A percentile compares a stretch with the other conserved stretches of the same genome.
Evolutionary conservation across 768 basidiomycete genomes (phyloP).

Genomic region (Trametes cubensis): DNA sequence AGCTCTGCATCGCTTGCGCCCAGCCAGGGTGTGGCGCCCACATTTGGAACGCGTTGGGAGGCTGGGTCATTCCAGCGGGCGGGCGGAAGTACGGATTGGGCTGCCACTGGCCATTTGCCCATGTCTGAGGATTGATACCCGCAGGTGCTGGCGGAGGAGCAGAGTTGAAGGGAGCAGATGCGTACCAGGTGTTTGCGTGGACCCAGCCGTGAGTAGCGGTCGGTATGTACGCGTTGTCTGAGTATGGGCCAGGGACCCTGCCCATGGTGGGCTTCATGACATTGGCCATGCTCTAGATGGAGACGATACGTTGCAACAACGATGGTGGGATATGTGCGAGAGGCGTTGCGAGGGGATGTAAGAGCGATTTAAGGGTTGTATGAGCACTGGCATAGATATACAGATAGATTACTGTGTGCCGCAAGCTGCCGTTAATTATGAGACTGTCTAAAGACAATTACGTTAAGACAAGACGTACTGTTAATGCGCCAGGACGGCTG

Average conservation of each 20-base stretch:
- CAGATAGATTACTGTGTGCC: conserved; percentile 13
- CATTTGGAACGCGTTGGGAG: conserved; percentile 11
- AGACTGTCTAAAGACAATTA: background rate
- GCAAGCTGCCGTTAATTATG: background rate
- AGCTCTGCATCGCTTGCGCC: conserved; percentile 32
- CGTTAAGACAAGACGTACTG: conserved; percentile 1
- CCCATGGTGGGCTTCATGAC: conserved; percentile 17
- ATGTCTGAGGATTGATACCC: conserved; percentile 47
- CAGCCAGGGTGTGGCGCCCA: conserved; percentile 36
- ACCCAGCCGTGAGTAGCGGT: conserved; percentile 21
- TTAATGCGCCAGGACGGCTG: conserved; percentile 13
- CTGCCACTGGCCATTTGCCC: conserved; percentile 49
- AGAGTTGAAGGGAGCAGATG: conserved; percentile 24
- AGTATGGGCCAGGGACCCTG: conserved; percentile 1
- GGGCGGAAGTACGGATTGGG: conserved; percentile 33
- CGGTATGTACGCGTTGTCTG: conserved; percentile 6
- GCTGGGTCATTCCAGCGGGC: conserved; percentile 12
- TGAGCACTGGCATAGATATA: conserved; percentile 30
- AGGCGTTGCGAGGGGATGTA: conserved; percentile 13
- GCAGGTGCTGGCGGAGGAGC: conserved; percentile 60
- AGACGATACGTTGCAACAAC: background rate
- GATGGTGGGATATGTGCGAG: conserved; percentile 13
- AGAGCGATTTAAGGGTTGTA: conserved; percentile 15
- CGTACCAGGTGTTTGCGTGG: conserved; percentile 20
- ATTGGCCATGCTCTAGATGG: conserved; percentile 12